These are phyloP conservation scores for Puya raimondii DNA, from an alignment of 176 grass and related monocot genomes.

Conservation along the genomic window DNA sequence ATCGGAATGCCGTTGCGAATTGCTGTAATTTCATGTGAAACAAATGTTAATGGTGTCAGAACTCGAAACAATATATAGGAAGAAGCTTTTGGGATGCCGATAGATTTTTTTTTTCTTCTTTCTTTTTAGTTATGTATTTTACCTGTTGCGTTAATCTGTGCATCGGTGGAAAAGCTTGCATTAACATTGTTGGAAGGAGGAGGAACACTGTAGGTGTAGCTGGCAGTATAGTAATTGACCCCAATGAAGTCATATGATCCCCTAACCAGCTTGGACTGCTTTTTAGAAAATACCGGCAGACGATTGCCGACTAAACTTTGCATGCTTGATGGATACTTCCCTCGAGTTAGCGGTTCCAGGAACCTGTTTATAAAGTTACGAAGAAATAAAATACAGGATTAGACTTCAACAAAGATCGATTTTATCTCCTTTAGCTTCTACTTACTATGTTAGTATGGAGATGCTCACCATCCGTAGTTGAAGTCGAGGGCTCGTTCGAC, in stretches of 20 bases:
- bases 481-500: not conserved
- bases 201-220: not conserved
- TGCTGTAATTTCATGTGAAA: not conserved
- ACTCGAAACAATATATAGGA: no score
- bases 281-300: not conserved
- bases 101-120: not conserved
- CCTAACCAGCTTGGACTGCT: not conserved
- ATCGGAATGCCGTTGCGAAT: not conserved
- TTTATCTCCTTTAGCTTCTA: not conserved
- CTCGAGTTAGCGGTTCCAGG: slow-evolving; percentile 2
- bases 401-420: not conserved
- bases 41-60: not conserved
- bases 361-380: not conserved
- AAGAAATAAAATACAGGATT: not conserved
- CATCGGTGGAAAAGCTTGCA: not conserved
- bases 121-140: not conserved
- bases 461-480: not conserved
- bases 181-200: not conserved
- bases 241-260: slow-evolving; percentile 15
- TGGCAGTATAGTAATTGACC: slow-evolving; percentile 10
- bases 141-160: not conserved
- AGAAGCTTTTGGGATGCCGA: not conserved
- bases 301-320: not conserved
- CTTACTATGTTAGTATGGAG: no score
- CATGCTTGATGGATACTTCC: slow-evolving; percentile 8